Conservation (phyloP, 192 early-diverging fungal genomes). For the Coemansia sp. region DNA sequence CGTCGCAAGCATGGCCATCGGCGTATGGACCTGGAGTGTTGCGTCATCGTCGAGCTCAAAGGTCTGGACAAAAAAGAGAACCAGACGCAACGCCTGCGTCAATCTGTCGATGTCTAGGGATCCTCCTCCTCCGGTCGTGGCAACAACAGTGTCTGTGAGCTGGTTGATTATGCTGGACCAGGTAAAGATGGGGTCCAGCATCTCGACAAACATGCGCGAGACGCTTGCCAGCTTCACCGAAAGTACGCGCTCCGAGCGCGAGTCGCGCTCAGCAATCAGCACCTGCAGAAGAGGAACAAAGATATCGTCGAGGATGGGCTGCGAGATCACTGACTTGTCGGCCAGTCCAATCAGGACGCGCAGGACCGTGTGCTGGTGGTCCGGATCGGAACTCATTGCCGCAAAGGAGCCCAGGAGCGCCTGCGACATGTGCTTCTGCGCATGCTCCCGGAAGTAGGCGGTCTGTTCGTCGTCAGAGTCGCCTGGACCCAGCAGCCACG, state of each 20-base stretch:
- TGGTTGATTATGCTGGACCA: slow-evolving; percentile 71
- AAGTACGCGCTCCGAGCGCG: slow-evolving; percentile 13
- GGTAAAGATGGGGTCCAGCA: slow-evolving; percentile 83
- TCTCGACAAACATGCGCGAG: slow-evolving; percentile 86
- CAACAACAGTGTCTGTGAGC: slow-evolving; percentile 31
- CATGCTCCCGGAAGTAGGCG: slow-evolving; percentile 57
- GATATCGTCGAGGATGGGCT: slow-evolving; percentile 68
- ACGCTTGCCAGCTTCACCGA: slow-evolving; percentile 69
- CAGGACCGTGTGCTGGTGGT: slow-evolving; percentile 60
- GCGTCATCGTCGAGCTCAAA: slow-evolving; percentile 84
- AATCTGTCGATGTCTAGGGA: background rate
- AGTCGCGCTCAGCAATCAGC: slow-evolving; percentile 57
- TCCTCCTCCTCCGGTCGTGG: slow-evolving; percentile 29
- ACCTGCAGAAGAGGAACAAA: slow-evolving; percentile 72
- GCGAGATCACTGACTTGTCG: slow-evolving; percentile 82
- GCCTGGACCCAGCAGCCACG: slow-evolving; percentile 76
- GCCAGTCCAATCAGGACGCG: slow-evolving; percentile 82
- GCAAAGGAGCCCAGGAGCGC: slow-evolving; percentile 63
- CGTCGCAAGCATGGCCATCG: slow-evolving; percentile 67
- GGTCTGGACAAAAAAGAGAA: slow-evolving; percentile 70
- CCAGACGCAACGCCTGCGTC: slow-evolving; percentile 55
- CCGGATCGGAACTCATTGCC: slow-evolving; percentile 19
- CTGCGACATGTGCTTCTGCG: slow-evolving; percentile 54
- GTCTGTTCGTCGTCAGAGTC: slow-evolving; percentile 56
- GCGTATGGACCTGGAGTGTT: slow-evolving; percentile 76